phyloP scores from a whole-genome alignment of 345 rosid genomes.

The Laguncularia racemosa region DNA sequence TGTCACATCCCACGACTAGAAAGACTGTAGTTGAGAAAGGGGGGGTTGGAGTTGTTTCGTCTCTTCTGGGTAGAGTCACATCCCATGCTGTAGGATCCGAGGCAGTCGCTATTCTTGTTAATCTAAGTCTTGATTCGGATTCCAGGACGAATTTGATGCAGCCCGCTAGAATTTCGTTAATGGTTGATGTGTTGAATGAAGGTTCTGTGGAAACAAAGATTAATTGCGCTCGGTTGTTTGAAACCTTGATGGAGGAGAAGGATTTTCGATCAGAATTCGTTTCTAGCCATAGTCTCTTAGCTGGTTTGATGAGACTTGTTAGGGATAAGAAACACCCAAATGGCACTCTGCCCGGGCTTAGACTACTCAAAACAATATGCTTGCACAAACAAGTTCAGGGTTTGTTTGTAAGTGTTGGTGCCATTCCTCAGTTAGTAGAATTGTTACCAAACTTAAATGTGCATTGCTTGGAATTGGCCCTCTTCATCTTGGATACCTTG shows the following conservation, averaged over 20 bases:
- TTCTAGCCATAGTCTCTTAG: conserved; percentile 17
- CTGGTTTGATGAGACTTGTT: conserved; percentile 20
- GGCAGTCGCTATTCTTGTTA: conserved; percentile 12
- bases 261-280: conserved; percentile 18
- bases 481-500: conserved; percentile 12
- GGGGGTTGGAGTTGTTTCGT: conserved; percentile 13
- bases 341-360: conserved; percentile 15
- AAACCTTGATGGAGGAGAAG: conserved; percentile 19
- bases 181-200: conserved; percentile 19
- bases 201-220: conserved; percentile 20
- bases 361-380: conserved; percentile 15
- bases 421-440: conserved; percentile 11
- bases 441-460: conserved; percentile 12
- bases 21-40: conserved; percentile 13
- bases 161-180: conserved; percentile 15
- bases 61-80: conserved; percentile 14
- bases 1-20: conserved; percentile 11
- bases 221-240: conserved; percentile 15
- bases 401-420: conserved; percentile 16
- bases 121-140: conserved; percentile 12
- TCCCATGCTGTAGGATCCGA: conserved; percentile 21
- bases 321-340: conserved; percentile 13
- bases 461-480: conserved; percentile 17
- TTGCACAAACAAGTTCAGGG: conserved; percentile 16
- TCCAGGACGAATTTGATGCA: conserved; percentile 15